Evolutionary conservation across 495 filamentous ascomycete genomes (phyloP).

Genomic region (Ascodesmis nigricans): DNA sequence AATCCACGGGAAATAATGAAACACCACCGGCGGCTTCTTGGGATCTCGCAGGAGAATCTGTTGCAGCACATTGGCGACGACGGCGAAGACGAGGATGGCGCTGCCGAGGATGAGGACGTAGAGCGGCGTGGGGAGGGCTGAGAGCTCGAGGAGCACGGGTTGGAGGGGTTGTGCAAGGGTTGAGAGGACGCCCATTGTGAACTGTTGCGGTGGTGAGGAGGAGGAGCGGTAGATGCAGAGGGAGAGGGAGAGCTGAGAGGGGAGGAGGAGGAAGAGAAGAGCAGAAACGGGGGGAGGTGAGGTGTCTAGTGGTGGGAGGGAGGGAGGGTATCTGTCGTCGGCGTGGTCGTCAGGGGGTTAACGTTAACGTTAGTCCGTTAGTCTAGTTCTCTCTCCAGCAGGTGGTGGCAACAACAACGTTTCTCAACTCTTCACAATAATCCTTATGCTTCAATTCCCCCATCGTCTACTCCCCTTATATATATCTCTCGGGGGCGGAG

Average conservation of each 20-base stretch:
- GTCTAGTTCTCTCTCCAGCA: too few relatives aligned
- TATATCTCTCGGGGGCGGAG: too few relatives aligned
- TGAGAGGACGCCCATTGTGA: conserved; percentile 16
- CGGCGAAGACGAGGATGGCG: conserved; percentile 29
- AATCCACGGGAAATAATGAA: conserved; percentile 62
- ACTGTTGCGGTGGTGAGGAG: background rate
- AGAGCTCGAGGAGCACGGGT: conserved; percentile 22
- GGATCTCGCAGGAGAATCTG: conserved; percentile 50
- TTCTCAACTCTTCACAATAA: too few relatives aligned
- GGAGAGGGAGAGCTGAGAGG: background rate
- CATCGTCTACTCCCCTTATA: too few relatives aligned
- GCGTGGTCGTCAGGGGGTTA: too few relatives aligned
- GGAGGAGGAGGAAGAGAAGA: too few relatives aligned
- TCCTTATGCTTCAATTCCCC: too few relatives aligned
- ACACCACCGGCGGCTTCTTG: conserved; percentile 58
- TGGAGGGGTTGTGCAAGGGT: conserved; percentile 11
- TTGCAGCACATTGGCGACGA: conserved; percentile 42
- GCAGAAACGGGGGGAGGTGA: background rate
- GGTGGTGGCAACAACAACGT: too few relatives aligned
- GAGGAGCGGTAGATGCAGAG: background rate
- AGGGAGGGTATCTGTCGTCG: too few relatives aligned
- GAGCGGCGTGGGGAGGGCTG: conserved; percentile 23
- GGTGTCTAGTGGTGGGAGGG: conserved; percentile 7
- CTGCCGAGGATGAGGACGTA: conserved; percentile 21
- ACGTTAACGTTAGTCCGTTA: too few relatives aligned